Evolutionary conservation across 2,329 filamentous ascomycete species (phyloP).

Genomic region (Fusarium sp.): DNA sequence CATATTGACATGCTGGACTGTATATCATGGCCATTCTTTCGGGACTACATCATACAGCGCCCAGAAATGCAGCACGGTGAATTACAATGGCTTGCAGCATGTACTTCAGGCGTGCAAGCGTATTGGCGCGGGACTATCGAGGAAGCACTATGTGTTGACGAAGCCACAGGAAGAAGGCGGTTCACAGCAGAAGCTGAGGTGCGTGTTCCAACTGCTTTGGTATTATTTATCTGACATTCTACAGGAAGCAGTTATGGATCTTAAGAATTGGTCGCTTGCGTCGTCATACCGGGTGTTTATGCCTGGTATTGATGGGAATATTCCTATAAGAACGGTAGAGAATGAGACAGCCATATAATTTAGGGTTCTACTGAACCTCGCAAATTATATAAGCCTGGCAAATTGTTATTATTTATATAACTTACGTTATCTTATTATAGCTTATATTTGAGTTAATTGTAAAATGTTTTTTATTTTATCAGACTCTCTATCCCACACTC

Average conservation of each 20-base stretch:
- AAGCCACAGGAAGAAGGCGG: neutral
- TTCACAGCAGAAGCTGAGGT: constrained; percentile 26
- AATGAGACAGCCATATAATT: neutral
- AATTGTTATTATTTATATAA: no score
- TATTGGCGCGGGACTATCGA: constrained; percentile 12
- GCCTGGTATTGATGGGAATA: constrained; percentile 27
- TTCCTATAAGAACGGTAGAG: constrained; percentile 14
- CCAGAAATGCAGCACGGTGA: constrained; percentile 26
- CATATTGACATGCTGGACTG: constrained; percentile 28
- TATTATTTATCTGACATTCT: neutral
- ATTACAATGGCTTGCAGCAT: constrained; percentile 17
- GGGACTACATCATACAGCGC: constrained; percentile 16
- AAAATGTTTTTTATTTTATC: no score
- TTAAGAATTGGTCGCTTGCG: constrained; percentile 22
- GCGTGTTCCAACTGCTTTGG: fast-evolving
- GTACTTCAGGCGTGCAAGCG: neutral
- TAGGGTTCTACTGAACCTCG: no score
- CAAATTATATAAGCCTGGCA: no score
- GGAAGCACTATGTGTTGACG: constrained; percentile 5
- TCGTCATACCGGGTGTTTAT: constrained; percentile 25
- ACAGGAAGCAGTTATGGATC: neutral
- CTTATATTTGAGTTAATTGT: no score
- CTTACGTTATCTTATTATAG: no score
- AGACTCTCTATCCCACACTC: no score
- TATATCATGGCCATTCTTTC: constrained; percentile 21